A percentile compares a stretch with the other conserved stretches of the same genome.
Conservation (phyloP, 495 filamentous ascomycete genomes). For the Penicillium canariense region DNA sequence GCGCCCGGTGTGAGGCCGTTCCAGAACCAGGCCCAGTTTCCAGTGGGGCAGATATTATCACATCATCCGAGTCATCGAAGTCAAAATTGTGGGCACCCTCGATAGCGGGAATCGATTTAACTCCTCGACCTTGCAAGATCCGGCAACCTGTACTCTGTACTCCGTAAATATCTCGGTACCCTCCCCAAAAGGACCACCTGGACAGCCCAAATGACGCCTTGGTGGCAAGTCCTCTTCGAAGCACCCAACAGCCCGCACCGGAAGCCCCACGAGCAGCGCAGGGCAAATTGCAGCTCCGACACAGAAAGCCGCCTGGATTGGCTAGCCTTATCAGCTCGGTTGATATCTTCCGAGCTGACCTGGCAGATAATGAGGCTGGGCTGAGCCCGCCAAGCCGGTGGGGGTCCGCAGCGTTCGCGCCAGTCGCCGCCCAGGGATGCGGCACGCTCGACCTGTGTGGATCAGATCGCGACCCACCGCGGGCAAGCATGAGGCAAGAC, state of each 20-base stretch:
- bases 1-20: conserved; percentile 18
- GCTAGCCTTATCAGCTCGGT: conserved; percentile 15
- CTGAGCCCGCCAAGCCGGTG: neutral
- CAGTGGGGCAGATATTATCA: conserved; percentile 5
- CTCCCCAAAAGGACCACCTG: too few relatives aligned
- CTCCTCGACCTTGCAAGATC: neutral
- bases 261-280: neutral
- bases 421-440: conserved; percentile 11
- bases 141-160: neutral
- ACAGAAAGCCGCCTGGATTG: neutral
- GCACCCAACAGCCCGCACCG: neutral
- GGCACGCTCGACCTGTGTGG: conserved; percentile 3
- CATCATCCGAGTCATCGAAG: conserved; percentile 13
- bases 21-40: conserved; percentile 18
- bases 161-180: neutral
- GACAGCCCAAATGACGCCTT: neutral
- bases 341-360: neutral
- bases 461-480: conserved; percentile 11
- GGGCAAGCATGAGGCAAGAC: neutral
- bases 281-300: neutral
- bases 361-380: neutral
- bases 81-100: neutral
- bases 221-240: neutral
- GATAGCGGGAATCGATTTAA: neutral
- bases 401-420: neutral